Evolutionary conservation across 2,329 filamentous ascomycete species (phyloP), one percentile per base, ranked within the genome.

Genomic region (Incumbomyces lentus): DNA sequence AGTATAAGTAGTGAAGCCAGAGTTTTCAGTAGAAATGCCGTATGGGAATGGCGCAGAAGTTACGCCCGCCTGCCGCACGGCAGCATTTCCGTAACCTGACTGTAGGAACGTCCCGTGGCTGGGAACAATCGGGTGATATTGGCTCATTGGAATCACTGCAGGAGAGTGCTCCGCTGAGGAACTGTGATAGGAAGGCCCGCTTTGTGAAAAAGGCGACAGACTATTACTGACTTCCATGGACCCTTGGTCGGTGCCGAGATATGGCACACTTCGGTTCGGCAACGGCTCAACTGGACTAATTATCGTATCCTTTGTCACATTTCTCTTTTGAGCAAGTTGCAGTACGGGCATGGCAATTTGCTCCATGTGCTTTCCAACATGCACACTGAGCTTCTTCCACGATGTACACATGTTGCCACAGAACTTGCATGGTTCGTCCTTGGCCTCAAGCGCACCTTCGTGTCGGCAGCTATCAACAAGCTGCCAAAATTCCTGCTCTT

Each of bases 311-410:
- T 59, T 50, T 11, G 62, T 60, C 37, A 69, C 58, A 34, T 64
- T 61, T 49, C 65, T 61, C 48, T 70, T 65, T 44, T 63, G 64
- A 34, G 71, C 68, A 37, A 75, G 59, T 41, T 64, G 61, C 47
- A 94, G 70, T 29, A 95, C 78, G 0, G 89, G 88, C 59, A 95
- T 76, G 58, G 85, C 86, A 59, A 95, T 84, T 54, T 87, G 81
- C 64, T 95, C 87, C 87, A 95, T 92, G 62, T 95, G 89, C 64
- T 90, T 90, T 41, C 87, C 87, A 61, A 95, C 67, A 65, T 95
- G 89, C n/a, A 92, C 86, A 0, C 86, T 93, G 50, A 95, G 69
- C 67, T 93, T 93, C 73, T 94, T 95, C 87, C 87, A 95, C 33
- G 79, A 86, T 30, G 76, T 79, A 63, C 87, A 89, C 11, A 76